Conservation (phyloP, 306 rosid species). For the Dryas octopetala region DNA sequence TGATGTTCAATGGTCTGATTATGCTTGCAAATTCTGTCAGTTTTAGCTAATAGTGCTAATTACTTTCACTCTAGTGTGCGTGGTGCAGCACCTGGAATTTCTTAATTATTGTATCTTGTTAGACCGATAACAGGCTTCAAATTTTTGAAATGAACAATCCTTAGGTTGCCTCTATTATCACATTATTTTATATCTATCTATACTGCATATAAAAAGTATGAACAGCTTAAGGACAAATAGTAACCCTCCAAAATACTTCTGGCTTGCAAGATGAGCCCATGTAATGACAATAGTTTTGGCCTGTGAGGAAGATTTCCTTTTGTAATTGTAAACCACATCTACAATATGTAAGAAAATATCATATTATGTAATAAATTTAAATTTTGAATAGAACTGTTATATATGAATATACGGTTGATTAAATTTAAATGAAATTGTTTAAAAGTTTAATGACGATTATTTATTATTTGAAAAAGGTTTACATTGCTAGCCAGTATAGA, state of each 20-base stretch:
- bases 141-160: conserved; percentile 4
- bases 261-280: background rate
- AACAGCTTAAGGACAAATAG: background rate
- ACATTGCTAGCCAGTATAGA: background rate
- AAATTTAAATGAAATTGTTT: background rate
- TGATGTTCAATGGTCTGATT: background rate
- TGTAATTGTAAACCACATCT: background rate
- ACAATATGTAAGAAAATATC: background rate
- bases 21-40: background rate
- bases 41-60: background rate
- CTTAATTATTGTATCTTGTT: background rate
- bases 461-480: background rate
- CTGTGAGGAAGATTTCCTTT: background rate
- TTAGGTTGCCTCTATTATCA: background rate
- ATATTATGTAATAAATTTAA: background rate
- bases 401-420: background rate
- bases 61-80: background rate
- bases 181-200: background rate
- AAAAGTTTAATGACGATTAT: background rate
- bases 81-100: background rate
- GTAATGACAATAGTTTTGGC: background rate
- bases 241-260: background rate
- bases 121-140: background rate
- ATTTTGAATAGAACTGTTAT: background rate
- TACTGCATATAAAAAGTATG: background rate